phyloP scores from a whole-genome alignment of 1,284 basidiomycete genomes.

The Cryptococcus maquisensis region DNA sequence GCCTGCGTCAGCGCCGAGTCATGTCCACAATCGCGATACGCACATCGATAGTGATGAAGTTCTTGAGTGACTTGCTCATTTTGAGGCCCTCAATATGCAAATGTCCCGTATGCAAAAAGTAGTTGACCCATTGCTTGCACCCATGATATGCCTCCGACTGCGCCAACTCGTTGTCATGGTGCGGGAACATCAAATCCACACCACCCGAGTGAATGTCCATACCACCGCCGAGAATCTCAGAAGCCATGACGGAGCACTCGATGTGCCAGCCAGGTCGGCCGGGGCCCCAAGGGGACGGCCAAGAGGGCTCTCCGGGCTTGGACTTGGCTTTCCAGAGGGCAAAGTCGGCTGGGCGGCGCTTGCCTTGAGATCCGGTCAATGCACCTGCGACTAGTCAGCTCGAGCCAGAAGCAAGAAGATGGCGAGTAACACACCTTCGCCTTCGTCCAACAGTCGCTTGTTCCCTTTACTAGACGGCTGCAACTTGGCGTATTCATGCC shows the following conservation, averaged over 20 bases:
- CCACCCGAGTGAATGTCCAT: constrained; percentile 99
- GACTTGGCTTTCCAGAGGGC: constrained; percentile 93
- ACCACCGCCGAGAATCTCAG: constrained; percentile 79
- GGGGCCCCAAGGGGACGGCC: constrained; percentile 93
- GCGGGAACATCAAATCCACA: constrained; percentile 94
- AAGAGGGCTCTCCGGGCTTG: constrained; percentile 95
- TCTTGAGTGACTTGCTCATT: constrained; percentile 99
- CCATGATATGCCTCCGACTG: constrained; percentile 96
- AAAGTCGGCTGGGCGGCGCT: constrained; percentile 68
- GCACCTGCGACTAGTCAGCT: constrained; percentile 52
- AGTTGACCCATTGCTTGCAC: constrained; percentile 94
- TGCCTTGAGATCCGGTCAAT: constrained; percentile 61
- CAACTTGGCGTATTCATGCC: constrained; percentile 85
- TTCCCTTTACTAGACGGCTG: constrained; percentile 96
- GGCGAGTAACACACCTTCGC: constrained; percentile 64
- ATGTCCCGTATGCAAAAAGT: constrained; percentile 98
- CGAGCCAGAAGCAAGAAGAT: constrained; percentile 5
- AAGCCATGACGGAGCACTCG: constrained; percentile 99
- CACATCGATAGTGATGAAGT: constrained; percentile 97
- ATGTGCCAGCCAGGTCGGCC: constrained; percentile 99
- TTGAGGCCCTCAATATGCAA: constrained; percentile 98
- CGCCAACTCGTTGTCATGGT: constrained; percentile 98
- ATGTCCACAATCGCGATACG: constrained; percentile 36
- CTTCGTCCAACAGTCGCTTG: constrained; percentile 82
- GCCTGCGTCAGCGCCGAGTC: constrained; percentile 3